Percentiles rank a stretch among this genome's conserved stretches.
Evolutionary conservation across 139 green algal genomes (phyloP).

Genomic region (Chlamydomonas asymmetrica): DNA sequence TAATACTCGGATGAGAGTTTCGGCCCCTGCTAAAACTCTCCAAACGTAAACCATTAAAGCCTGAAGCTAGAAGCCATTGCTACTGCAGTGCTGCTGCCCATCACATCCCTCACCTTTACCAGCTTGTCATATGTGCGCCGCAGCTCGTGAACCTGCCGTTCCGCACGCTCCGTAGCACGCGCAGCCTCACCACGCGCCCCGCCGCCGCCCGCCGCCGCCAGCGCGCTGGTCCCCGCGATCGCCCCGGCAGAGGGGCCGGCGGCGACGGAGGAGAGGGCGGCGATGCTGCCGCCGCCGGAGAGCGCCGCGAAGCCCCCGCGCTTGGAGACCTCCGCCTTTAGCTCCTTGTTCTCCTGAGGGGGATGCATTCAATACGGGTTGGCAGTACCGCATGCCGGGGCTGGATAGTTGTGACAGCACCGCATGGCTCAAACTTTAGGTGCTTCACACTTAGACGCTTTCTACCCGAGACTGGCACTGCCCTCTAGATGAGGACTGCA

Average conservation of each 20-base stretch:
- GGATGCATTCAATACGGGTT: too few relatives aligned
- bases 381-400: too few relatives aligned
- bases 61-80: too few relatives aligned
- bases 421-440: too few relatives aligned
- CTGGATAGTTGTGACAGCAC: too few relatives aligned
- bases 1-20: background rate
- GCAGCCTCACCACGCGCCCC: constrained; percentile 16
- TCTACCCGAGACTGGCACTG: too few relatives aligned
- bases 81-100: too few relatives aligned
- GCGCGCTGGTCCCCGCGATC: background rate
- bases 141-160: constrained; percentile 49
- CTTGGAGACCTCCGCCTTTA: constrained; percentile 35
- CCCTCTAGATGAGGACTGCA: too few relatives aligned
- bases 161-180: constrained; percentile 24
- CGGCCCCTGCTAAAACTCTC: background rate
- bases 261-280: background rate
- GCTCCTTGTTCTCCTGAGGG: constrained; percentile 56
- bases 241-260: background rate
- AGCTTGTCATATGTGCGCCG: constrained; percentile 56
- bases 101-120: constrained; percentile 31
- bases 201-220: background rate
- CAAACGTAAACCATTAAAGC: background rate
- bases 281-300: background rate
- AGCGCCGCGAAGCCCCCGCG: constrained; percentile 5
- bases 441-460: too few relatives aligned